Conservation (phyloP, 108 stramenopile species). For the Poteriospumella lacustris region DNA sequence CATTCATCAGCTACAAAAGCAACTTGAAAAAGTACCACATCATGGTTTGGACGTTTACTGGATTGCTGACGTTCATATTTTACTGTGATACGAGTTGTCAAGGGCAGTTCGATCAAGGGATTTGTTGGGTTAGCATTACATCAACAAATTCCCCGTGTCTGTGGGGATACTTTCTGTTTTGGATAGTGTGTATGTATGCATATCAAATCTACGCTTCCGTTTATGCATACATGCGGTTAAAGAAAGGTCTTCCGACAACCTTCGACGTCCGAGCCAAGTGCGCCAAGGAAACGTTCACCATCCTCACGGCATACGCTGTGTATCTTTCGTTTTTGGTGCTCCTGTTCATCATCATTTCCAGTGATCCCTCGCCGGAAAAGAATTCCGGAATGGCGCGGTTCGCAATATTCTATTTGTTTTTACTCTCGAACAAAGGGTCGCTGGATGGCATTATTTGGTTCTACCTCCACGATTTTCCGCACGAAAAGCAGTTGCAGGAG, state of each 20-base stretch:
- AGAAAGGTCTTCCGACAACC: constrained; percentile 20
- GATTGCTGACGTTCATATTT: constrained; percentile 10
- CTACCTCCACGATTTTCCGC: not conserved
- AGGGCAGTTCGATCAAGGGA: constrained; percentile 15
- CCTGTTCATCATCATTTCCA: constrained; percentile 11
- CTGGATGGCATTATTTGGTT: constrained; percentile 25
- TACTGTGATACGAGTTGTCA: not conserved
- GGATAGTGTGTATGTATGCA: constrained; percentile 26
- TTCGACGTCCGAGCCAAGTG: constrained; percentile 24
- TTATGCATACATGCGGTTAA: constrained; percentile 11
- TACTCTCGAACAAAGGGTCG: not conserved
- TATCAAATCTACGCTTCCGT: constrained; percentile 12
- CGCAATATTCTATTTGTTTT: not conserved
- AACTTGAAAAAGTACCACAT: constrained; percentile 17
- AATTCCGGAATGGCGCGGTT: not conserved
- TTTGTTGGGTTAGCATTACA: constrained; percentile 18
- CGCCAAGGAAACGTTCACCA: constrained; percentile 18
- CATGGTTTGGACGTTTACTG: constrained; percentile 1
- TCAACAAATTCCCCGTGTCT: constrained; percentile 13
- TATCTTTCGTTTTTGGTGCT: not conserved
- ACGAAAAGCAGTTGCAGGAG: not conserved
- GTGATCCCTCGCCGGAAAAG: not conserved
- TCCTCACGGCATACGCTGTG: not conserved
- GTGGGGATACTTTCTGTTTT: constrained; percentile 26
- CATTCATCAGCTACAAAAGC: constrained; percentile 28